Percentiles rank a stretch among this genome's conserved stretches.
Evolutionary conservation across 352 stramenopile species (phyloP).

Genomic region (Phytophthora lateralis): DNA sequence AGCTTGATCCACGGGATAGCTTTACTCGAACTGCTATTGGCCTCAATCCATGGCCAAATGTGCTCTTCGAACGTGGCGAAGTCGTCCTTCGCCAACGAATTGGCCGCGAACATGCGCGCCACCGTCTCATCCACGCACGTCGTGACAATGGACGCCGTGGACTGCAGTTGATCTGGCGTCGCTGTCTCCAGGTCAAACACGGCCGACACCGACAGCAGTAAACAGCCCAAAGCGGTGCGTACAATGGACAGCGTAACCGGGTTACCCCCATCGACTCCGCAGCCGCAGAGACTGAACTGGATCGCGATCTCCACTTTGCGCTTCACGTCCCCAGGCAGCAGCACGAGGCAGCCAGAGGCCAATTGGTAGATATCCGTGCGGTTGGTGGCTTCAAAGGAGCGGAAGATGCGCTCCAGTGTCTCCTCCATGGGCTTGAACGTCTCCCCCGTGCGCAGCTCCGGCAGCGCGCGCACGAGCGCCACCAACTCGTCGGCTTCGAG

Average conservation of each 20-base stretch:
- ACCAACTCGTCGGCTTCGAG: constrained; percentile 67
- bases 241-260: constrained; percentile 48
- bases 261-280: constrained; percentile 31
- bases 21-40: constrained; percentile 42
- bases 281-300: constrained; percentile 56
- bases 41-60: constrained; percentile 72
- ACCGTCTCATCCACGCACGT: constrained; percentile 62
- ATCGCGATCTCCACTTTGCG: constrained; percentile 67
- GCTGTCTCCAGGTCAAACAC: constrained; percentile 70
- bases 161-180: constrained; percentile 55
- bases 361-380: constrained; percentile 68
- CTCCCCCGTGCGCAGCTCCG: constrained; percentile 56
- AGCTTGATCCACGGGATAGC: constrained; percentile 73
- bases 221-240: constrained; percentile 46
- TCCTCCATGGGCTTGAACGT: constrained; percentile 72
- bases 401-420: constrained; percentile 67
- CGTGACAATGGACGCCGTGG: constrained; percentile 58
- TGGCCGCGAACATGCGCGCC: constrained; percentile 51
- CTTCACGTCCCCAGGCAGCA: constrained; percentile 56
- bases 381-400: constrained; percentile 64
- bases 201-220: constrained; percentile 61
- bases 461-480: constrained; percentile 59
- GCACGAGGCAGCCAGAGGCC: constrained; percentile 55
- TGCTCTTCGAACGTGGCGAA: constrained; percentile 42
- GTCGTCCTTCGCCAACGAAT: constrained; percentile 45